Conservation (phyloP, 2,329 filamentous ascomycete species). For the Aspergillus neoniger region DNA sequence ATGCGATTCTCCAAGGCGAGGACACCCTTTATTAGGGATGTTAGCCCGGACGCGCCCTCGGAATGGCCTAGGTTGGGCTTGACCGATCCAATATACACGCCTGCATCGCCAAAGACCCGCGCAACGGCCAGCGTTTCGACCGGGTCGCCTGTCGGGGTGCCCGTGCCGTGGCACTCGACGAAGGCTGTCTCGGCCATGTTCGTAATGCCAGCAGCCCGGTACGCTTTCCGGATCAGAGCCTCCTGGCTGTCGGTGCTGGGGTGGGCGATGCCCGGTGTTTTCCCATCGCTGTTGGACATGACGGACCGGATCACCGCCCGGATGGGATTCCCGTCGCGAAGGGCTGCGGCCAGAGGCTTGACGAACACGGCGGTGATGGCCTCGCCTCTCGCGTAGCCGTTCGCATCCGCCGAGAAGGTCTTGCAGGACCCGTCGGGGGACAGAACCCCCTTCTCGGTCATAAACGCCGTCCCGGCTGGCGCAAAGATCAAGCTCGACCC, state of each 20-base stretch:
- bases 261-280: conserved; percentile 12
- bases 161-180: conserved; percentile 10
- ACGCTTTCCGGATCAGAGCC: conserved; percentile 14
- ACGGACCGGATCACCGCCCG: conserved; percentile 28
- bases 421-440: conserved; percentile 32
- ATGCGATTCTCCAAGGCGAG: conserved; percentile 15
- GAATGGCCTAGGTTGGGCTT: conserved; percentile 20
- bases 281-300: conserved; percentile 12
- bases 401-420: conserved; percentile 28
- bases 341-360: not conserved
- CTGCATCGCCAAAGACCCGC: not conserved
- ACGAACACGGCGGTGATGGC: conserved; percentile 6
- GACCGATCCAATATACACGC: conserved; percentile 7
- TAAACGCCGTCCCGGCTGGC: conserved; percentile 26
- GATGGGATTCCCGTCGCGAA: conserved; percentile 2
- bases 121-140: not conserved
- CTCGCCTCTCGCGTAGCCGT: conserved; percentile 35
- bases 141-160: conserved; percentile 4
- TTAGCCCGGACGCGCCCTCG: conserved; percentile 16
- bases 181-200: not conserved
- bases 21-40: conserved; percentile 13
- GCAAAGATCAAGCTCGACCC: conserved; percentile 37
- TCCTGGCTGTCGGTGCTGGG: conserved; percentile 19
- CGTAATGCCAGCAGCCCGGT: not conserved
- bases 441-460: conserved; percentile 39